Base-by-base conservation (phyloP, 2,329 filamentous ascomycete species). In the Ceratocystis destructans region DNA sequence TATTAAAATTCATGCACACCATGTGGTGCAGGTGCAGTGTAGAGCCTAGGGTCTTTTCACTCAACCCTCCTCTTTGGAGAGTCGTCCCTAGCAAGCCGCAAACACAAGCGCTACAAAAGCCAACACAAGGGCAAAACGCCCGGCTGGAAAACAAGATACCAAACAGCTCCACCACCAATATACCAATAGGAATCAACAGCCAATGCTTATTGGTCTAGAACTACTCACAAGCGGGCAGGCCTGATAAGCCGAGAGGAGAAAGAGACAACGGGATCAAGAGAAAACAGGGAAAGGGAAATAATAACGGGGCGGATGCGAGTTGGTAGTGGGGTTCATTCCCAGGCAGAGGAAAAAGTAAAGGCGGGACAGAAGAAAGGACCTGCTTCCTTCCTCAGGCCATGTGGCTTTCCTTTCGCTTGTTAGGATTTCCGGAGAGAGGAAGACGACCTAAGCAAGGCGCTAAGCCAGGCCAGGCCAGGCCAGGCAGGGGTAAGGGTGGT, bases 371-470 rank as follows among this genome's bases (percentile, higher is more conserved):
- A 48, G 45, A 55, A 22, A 17, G 8, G 31, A n/a, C 55, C n/a
- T 59, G 28, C 15, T 25, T 31, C 22, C 22, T 25, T 33, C 55
- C 28, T 59, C 31, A 37, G 28, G 55, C 55, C 55, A 59, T 59
- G 55, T 59, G 55, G 55, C 55, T 59, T 59, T 59, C 55, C 28
- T 59, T 20, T 59, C 55, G 55, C 55, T 59, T 59, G 55, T 59
- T 20, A 4, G 28, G n/a, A 59, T 59, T 59, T 59, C 55, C 55
- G 55, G 55, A 59, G 55, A 59, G 55, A 15, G 10, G 37, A 41
- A 41, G 37, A 41, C 37, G 37, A 41, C 37, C 37, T 12, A 41
- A 41, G 37, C 37, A 41, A 41, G 37, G 10, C 37, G 55, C 55
- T 31, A 59, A 59, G 55, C 28, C 10, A 59, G 31, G 17, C 28